phyloP scores from a whole-genome alignment of 495 filamentous ascomycete species.

The Penicillium tannophilum region DNA sequence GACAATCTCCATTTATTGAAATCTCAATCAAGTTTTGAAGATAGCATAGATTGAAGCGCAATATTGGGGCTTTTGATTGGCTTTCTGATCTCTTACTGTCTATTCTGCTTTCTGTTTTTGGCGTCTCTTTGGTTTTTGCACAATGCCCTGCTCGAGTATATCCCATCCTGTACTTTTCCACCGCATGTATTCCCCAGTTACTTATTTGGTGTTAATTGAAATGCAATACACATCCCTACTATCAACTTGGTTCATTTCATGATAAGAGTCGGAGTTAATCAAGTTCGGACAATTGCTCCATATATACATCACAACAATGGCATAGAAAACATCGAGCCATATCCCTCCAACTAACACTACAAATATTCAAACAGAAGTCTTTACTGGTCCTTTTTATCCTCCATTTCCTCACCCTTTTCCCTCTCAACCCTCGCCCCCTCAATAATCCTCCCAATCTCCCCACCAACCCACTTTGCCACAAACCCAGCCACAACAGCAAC shows the following conservation, averaged over 20 bases:
- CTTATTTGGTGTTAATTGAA: slow-evolving; percentile 4
- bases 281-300: no score
- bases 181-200: slow-evolving; percentile 18
- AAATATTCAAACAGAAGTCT: background rate
- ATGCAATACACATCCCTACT: background rate
- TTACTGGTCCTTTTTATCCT: slow-evolving; percentile 28
- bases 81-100: background rate
- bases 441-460: slow-evolving; percentile 34
- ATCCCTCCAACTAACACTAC: background rate
- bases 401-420: background rate
- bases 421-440: slow-evolving; percentile 21
- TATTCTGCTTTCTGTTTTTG: background rate
- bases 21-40: background rate
- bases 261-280: no score
- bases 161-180: slow-evolving; percentile 29
- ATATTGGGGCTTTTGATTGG: background rate
- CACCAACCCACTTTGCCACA: slow-evolving; percentile 36
- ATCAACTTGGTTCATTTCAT: background rate
- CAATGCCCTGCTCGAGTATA: slow-evolving; percentile 17
- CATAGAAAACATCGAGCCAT: background rate
- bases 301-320: background rate
- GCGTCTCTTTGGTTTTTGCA: slow-evolving; percentile 5
- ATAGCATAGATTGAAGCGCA: background rate
- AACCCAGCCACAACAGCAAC: slow-evolving; percentile 57
- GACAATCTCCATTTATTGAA: slow-evolving; percentile 6